These are phyloP conservation scores for Tetraselmis striata DNA, from an alignment of 139 green algal species.

Conservation along the genomic window DNA sequence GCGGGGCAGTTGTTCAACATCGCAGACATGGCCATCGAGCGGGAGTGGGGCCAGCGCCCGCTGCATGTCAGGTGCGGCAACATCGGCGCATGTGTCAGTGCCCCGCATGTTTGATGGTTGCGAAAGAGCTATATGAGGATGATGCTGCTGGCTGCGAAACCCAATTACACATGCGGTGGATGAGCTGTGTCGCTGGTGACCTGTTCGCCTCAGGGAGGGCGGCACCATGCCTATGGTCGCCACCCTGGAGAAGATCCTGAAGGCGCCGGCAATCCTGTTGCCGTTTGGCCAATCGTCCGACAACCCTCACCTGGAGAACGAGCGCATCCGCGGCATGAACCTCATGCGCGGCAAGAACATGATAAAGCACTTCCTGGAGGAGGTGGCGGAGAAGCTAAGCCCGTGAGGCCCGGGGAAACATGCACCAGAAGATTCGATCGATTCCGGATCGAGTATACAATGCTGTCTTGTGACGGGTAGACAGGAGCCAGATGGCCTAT, in stretches of 20 bases:
- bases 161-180: too few species aligned
- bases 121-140: too few species aligned
- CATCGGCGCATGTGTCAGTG: too few species aligned
- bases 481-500: too few species aligned
- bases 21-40: constrained; percentile 61
- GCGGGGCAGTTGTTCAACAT: constrained; percentile 57
- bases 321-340: constrained; percentile 75
- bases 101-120: too few species aligned
- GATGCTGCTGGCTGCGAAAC: too few species aligned
- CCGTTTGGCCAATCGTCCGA: constrained; percentile 88
- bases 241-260: constrained; percentile 78
- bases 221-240: constrained; percentile 79
- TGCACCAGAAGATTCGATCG: too few species aligned
- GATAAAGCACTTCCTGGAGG: constrained; percentile 60
- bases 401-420: too few species aligned
- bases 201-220: constrained; percentile 50
- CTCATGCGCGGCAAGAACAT: constrained; percentile 79
- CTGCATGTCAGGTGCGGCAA: constrained; percentile 61
- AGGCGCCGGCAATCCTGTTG: constrained; percentile 79
- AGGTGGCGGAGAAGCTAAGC: constrained; percentile 28
- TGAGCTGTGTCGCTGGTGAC: too few species aligned
- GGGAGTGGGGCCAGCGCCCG: constrained; percentile 68
- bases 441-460: too few species aligned
- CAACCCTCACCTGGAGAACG: constrained; percentile 81
- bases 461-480: too few species aligned